Conservation (phyloP, 2,329 filamentous ascomycete genomes). For the Bisporella sp. region DNA sequence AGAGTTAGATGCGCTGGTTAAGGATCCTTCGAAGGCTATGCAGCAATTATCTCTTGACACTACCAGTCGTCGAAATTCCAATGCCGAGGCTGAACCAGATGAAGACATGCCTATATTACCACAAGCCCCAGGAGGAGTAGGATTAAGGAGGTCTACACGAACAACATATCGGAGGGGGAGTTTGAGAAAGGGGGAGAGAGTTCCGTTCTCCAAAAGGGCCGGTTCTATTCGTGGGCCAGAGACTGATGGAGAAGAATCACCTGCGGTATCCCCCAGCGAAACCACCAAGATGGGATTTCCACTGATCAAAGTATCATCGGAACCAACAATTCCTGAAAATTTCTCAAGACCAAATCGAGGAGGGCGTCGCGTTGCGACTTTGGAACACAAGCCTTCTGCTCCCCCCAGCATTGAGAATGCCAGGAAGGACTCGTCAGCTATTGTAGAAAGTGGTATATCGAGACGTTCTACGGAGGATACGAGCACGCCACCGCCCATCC, state of each 20-base stretch:
- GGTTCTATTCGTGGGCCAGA: conserved; percentile 52
- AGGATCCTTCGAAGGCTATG: conserved; percentile 67
- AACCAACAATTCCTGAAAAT: conserved; percentile 54
- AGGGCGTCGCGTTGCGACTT: conserved; percentile 19
- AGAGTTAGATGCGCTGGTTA: conserved; percentile 73
- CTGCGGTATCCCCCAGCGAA: conserved; percentile 40
- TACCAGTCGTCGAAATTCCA: conserved; percentile 18
- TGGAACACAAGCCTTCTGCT: conserved; percentile 11
- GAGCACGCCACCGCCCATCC: conserved; percentile 4
- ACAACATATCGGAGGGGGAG: conserved; percentile 90
- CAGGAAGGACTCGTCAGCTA: conserved; percentile 9
- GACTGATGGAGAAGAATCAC: conserved; percentile 45
- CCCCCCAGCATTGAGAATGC: conserved; percentile 5
- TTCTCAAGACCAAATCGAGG: conserved; percentile 49
- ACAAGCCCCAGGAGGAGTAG: conserved; percentile 60
- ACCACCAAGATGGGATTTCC: conserved; percentile 31
- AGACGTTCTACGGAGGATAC: background rate
- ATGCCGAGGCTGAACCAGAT: conserved; percentile 29
- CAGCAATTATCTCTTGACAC: conserved; percentile 51
- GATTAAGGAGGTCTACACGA: conserved; percentile 80
- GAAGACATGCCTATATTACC: conserved; percentile 87
- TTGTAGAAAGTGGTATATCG: conserved; percentile 6
- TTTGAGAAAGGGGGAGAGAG: conserved; percentile 68
- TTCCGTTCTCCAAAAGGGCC: conserved; percentile 67
- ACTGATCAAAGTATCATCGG: conserved; percentile 61